Evolutionary conservation across 176 grass and related monocot species (phyloP).

Genomic region (Tuctoria greenei): DNA sequence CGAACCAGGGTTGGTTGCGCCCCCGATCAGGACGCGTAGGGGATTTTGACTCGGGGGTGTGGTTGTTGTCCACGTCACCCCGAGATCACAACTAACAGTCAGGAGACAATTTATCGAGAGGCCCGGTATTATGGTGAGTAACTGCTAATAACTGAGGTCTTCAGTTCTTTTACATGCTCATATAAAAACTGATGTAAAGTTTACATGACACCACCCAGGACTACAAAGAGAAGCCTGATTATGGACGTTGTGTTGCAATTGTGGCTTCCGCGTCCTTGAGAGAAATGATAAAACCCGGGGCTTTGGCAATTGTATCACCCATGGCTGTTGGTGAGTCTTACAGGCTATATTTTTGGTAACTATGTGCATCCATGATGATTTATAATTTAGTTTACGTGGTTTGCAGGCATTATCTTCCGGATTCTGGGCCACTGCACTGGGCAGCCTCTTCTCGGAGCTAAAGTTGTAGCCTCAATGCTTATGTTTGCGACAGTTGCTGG

Average conservation of each 20-base stretch:
- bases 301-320: conserved; percentile 93
- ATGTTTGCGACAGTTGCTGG: conserved; percentile 94
- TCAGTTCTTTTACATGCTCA: conserved; percentile 8
- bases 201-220: conserved; percentile 52
- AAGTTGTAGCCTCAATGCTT: conserved; percentile 94
- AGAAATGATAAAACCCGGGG: conserved; percentile 97
- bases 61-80: too few relatives aligned
- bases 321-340: conserved; percentile 74
- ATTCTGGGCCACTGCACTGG: conserved; percentile 75
- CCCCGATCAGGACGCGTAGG: too few relatives aligned
- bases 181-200: conserved; percentile 11
- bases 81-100: too few relatives aligned
- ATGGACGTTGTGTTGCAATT: conserved; percentile 97
- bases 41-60: too few relatives aligned
- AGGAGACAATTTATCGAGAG: conserved; percentile 98
- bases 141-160: background rate
- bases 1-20: too few relatives aligned
- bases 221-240: conserved; percentile 97
- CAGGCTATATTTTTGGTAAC: background rate
- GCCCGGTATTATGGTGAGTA: conserved; percentile 97
- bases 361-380: background rate
- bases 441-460: conserved; percentile 84
- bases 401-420: conserved; percentile 77
- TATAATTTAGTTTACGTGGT: conserved; percentile 30
- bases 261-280: conserved; percentile 94